A percentile compares a stretch with the other conserved stretches of the same genome.
Evolutionary conservation across 441 rosid species (phyloP).

Genomic region (Arabidopsis hybrid): DNA sequence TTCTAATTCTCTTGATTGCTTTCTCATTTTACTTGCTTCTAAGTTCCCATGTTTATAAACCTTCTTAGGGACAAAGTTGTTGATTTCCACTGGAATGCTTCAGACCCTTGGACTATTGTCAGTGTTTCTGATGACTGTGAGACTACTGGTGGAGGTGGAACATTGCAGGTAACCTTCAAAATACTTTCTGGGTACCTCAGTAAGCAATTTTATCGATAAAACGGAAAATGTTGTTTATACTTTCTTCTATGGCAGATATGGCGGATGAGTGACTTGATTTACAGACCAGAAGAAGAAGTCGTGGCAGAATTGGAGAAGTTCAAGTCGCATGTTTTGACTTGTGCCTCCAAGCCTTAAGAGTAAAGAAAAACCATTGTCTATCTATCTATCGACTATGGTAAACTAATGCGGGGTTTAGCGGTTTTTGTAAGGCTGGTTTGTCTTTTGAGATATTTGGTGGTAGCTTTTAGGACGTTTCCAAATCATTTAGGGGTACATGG

Average conservation of each 20-base stretch:
- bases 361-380: conserved; percentile 14
- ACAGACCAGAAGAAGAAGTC: conserved; percentile 96
- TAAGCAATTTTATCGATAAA: background rate
- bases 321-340: conserved; percentile 83
- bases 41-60: background rate
- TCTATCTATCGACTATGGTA: conserved; percentile 28
- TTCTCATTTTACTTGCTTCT: conserved; percentile 12
- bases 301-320: conserved; percentile 91
- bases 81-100: conserved; percentile 92
- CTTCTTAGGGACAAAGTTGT: conserved; percentile 90
- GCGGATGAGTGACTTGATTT: conserved; percentile 97
- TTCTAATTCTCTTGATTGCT: background rate
- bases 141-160: conserved; percentile 96
- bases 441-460: conserved; percentile 23
- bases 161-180: conserved; percentile 71
- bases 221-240: background rate
- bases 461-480: conserved; percentile 39
- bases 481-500: conserved; percentile 36
- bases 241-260: conserved; percentile 68
- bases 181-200: conserved; percentile 11
- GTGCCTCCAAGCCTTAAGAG: conserved; percentile 64
- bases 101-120: conserved; percentile 97
- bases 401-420: conserved; percentile 34
- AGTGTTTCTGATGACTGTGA: conserved; percentile 99
- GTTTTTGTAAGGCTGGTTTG: conserved; percentile 26